A percentile compares a stretch with the other conserved stretches of the same genome.
Conservation (phyloP, 768 basidiomycete species). For the Stropharia rugosoannulata region DNA sequence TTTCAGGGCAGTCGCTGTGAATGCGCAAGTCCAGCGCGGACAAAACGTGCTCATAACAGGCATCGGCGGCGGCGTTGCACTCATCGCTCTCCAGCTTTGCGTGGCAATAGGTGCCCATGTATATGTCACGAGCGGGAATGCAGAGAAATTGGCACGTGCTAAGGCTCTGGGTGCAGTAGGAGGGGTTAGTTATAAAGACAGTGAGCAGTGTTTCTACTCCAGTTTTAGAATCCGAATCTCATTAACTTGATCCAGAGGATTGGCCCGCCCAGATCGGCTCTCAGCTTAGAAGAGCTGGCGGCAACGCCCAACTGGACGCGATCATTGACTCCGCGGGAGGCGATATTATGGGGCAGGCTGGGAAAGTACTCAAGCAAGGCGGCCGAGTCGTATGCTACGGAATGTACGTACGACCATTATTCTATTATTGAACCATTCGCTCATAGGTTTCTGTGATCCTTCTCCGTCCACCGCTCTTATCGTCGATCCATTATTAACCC, state of each 20-base stretch:
- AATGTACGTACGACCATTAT: slow-evolving; percentile 42
- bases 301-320: slow-evolving; percentile 44
- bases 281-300: slow-evolving; percentile 36
- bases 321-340: slow-evolving; percentile 74
- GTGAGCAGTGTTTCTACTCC: slow-evolving; percentile 31
- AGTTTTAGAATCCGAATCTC: background rate
- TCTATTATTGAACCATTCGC: background rate
- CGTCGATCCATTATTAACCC: background rate
- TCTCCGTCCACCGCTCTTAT: background rate
- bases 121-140: slow-evolving; percentile 76
- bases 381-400: slow-evolving; percentile 66
- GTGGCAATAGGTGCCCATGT: slow-evolving; percentile 74
- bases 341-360: slow-evolving; percentile 52
- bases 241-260: slow-evolving; percentile 30
- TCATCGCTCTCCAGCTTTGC: slow-evolving; percentile 73
- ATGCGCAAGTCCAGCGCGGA: slow-evolving; percentile 59
- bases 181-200: slow-evolving; percentile 72
- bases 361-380: slow-evolving; percentile 52
- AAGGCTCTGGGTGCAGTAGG: slow-evolving; percentile 68
- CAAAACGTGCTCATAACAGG: slow-evolving; percentile 82
- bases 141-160: slow-evolving; percentile 70
- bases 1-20: slow-evolving; percentile 60
- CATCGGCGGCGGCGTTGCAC: slow-evolving; percentile 82
- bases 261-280: slow-evolving; percentile 51
- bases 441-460: background rate